Evolutionary conservation across 352 stramenopile species (phyloP), one percentile per base, ranked within the genome.

Genomic region (Elongisporangium anandrum): DNA sequence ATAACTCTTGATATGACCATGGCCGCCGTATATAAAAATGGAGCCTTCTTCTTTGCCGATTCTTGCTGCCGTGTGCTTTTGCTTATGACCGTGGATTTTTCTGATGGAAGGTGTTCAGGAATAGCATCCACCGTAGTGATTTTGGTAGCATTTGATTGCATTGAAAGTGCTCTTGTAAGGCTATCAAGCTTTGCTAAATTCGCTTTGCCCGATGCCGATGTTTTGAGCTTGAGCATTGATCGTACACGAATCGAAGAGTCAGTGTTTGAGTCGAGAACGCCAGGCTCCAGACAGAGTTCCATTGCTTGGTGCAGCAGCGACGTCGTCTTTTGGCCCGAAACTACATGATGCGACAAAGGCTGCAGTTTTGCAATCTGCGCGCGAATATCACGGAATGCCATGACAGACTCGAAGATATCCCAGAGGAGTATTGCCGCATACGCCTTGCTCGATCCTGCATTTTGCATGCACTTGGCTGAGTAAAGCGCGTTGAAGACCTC

Each of bases 401-500:
- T 41, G 5, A 41, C 29, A 9, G 29, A 41, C 9, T 41, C 29
- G 9, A 41, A 41, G 1, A 41, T 8, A 41, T 41, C 29, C 5
- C 4, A 41, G 29, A 8, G 4, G 1, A 41, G 29, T 15, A 41
- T 41, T 1, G 9, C 29, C 4, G 9, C 29, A 41, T 15, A 41
- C 1, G 29, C 13, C 29, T 15, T 9, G 9, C 29, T 15, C 29
- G 29, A 41, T 41, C 29, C 29, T 41, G 64, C 23, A 15, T 41
- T 60, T 29, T 70, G 66, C 66, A 70, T 70, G 23, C 39, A 59
- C 0, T 63, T 70, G 13, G 59, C 67, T 10, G 70, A 24, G 22
- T 74, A 71, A 2, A 74, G 23, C 0, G 67, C 54, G 23, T 74
- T 74, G 60, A 74, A 74, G 23, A 68, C 66, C 23, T 74, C 56